Base-by-base conservation (phyloP, 192 early-diverging fungal genomes). In the Backusella circina region DNA sequence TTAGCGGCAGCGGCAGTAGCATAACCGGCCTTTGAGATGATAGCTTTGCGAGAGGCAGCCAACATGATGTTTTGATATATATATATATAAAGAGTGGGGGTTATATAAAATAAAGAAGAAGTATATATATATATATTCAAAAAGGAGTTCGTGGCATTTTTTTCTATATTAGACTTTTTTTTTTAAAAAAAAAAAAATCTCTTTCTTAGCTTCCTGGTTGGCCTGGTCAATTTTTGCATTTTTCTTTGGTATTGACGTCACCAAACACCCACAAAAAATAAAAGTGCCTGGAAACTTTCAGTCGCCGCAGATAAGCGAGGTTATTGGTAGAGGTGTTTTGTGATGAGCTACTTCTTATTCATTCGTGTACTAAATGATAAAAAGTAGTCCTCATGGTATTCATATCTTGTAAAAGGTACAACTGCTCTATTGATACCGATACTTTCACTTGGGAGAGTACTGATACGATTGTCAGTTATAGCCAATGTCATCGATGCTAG, bases 21-120 rank as follows among this genome's bases (percentile, higher is more conserved):
- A 65, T 83, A 84, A 47, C 82, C 80, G 72, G 86, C 84, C 77
- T 86, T 84, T 78, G 83, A 77, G 67, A 82, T 82, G 76, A 87
- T 73, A 77, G 84, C 86, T 81, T 84, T 87, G 72, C 84, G 82
- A 73, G 84, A 79, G 65, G 86, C 81, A 72, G 86, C 80, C 80
- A 78, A 82, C 76, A 82, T 77, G 44, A 67, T 81, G 31, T 54
- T 15, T 38, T 39, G 38, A 70, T 47, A 38, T 28, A 47, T 33
- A 35, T 35, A 35, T 35, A 35, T 47, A 47, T 70, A 70, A 47
- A 70, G 69, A 70, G 69, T 70, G 69, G 69, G 69, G 69, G 23
- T 38, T 38, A 38, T 28, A 37, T 26, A 70, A 70, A 38, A 70
- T 31, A 30, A 47, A 70, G 28, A 70, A 47, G 39, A 47, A 70